A percentile compares a stretch with the other conserved stretches of the same genome.
These are phyloP conservation scores for Neoascochyta sp. DNA, from an alignment of 2,329 filamentous ascomycete genomes.

Conservation along the genomic window DNA sequence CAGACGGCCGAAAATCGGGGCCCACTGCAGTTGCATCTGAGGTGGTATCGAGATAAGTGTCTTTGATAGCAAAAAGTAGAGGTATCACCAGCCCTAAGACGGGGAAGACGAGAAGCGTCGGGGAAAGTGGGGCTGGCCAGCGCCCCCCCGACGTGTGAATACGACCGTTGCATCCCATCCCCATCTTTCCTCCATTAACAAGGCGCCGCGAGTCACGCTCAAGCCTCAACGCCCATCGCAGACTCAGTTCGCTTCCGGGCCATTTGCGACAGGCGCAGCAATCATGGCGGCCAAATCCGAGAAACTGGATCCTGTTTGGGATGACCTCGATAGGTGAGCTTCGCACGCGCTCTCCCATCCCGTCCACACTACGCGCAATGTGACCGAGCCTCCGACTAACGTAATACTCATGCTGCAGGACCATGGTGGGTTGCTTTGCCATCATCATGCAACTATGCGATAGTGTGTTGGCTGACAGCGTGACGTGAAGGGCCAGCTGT, in stretches of 20 bases:
- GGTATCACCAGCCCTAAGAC: constrained; percentile 18
- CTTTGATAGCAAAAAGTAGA: constrained; percentile 16
- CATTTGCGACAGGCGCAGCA: constrained; percentile 48
- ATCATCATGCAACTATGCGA: constrained; percentile 11
- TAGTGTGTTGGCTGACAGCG: constrained; percentile 24
- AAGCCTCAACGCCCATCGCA: constrained; percentile 26
- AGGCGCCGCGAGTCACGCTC: constrained; percentile 33
- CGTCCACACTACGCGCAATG: constrained; percentile 22
- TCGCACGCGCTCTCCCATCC: constrained; percentile 20
- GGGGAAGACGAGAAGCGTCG: constrained; percentile 11
- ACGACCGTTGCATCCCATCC: constrained; percentile 33
- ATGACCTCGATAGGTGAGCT: constrained; percentile 70
- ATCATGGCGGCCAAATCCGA: constrained; percentile 45
- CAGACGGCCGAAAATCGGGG: constrained; percentile 4
- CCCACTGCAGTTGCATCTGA: constrained; percentile 19
- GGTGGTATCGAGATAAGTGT: constrained; percentile 29
- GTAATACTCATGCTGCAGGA: constrained; percentile 36
- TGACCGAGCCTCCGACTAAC: constrained; percentile 34
- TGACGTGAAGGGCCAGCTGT: constrained; percentile 67
- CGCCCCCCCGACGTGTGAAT: constrained; percentile 27
- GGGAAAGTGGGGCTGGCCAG: constrained; percentile 20
- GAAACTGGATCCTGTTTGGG: constrained; percentile 57
- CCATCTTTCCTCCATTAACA: constrained; percentile 33
- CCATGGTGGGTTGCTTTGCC: constrained; percentile 39
- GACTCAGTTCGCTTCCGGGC: constrained; percentile 19